These are phyloP conservation scores for Phytophthora parvispora DNA, from an alignment of 352 stramenopile genomes.

Conservation along the genomic window DNA sequence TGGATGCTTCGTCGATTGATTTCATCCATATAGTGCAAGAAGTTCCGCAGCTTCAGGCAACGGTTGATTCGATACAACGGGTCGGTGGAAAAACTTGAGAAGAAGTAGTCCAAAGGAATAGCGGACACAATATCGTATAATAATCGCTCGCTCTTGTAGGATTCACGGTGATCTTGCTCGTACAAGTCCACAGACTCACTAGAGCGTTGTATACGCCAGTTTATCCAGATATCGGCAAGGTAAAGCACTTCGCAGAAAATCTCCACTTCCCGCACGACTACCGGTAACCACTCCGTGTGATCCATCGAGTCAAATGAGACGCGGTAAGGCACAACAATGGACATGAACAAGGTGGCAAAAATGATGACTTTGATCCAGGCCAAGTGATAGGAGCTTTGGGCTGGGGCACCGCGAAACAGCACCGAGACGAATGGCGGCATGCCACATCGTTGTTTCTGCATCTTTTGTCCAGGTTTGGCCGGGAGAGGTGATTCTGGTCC, in stretches of 20 bases:
- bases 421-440: slow-evolving; percentile 21
- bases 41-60: slow-evolving; percentile 57
- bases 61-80: slow-evolving; percentile 57
- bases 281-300: slow-evolving; percentile 29
- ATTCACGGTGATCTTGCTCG: slow-evolving; percentile 50
- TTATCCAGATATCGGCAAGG: slow-evolving; percentile 70
- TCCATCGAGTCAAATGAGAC: slow-evolving; percentile 60
- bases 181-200: slow-evolving; percentile 66
- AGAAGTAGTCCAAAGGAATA: slow-evolving; percentile 55
- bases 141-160: slow-evolving; percentile 58
- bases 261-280: slow-evolving; percentile 44
- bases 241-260: slow-evolving; percentile 60
- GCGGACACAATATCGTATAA: slow-evolving; percentile 53
- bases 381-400: slow-evolving; percentile 61
- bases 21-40: slow-evolving; percentile 70
- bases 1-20: slow-evolving; percentile 69
- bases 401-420: slow-evolving; percentile 38
- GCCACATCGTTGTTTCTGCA: neutral
- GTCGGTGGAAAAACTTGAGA: slow-evolving; percentile 38
- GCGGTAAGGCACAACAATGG: slow-evolving; percentile 61
- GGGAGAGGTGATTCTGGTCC: neutral
- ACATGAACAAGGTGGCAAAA: slow-evolving; percentile 48
- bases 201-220: slow-evolving; percentile 48
- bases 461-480: neutral
- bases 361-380: slow-evolving; percentile 58